Base-by-base conservation (phyloP, 345 rosid genomes). In the Carallia brachiata region DNA sequence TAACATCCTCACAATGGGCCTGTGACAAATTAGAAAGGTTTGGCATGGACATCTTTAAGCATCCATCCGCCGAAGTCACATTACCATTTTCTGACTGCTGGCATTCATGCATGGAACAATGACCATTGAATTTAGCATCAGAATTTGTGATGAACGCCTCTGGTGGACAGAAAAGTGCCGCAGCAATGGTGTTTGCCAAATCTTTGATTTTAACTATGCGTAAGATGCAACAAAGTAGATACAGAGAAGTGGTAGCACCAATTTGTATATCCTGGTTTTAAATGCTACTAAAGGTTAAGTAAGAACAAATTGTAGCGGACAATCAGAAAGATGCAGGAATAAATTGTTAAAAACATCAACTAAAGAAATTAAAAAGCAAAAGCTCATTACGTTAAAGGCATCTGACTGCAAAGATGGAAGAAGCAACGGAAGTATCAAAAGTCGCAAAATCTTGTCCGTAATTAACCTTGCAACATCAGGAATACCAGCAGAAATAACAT, bases 401-500 rank as follows among this genome's bases (percentile, higher is more conserved):
- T 82, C 81, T 13, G 76, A 73, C 82, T 71, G 79, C 69, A 90
- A 81, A 70, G 99, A 89, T 36, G 98, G 99, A 62, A 96, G 90
- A 78, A 96, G 88, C 80, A 90, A 87, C 2, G 97, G 94, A 79
- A 92, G 82, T 77, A 94, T 84, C 83, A 96, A 82, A 81, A 78
- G 85, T 84, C 80, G 90, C 86, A 92, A 78, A 72, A 90, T 85
- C 47, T 86, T 78, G 76, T 88, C 96, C 44, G 99, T 89, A 83
- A 96, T 81, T 79, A 96, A 79, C 85, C 86, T 88, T 84, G 90
- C 98, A 73, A 90, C 84, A 77, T 89, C 96, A 69, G 98, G 97
- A 86, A 92, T 92, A 23, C 99, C 98, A 79, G 99, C 99, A 67
- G 99, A 96, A 66, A 87, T 89, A 71, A 89, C 90, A 74, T 96